These are phyloP conservation scores for Penicillium sp. DNA, from an alignment of 2,329 filamentous ascomycete species.

Conservation along the genomic window DNA sequence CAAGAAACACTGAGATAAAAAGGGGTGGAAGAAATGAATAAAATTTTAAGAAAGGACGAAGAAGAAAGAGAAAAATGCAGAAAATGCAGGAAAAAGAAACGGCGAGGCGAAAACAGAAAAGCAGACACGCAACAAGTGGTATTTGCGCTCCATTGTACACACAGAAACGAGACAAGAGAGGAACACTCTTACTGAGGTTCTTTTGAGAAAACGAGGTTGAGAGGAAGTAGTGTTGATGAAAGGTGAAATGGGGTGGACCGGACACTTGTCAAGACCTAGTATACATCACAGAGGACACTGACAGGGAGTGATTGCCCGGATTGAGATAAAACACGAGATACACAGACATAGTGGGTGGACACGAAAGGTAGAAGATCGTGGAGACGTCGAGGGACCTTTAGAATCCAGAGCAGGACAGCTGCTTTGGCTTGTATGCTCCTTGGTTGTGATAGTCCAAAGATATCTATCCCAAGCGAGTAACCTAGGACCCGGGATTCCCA, in stretches of 20 bases:
- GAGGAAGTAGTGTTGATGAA: neutral
- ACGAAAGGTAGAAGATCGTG: neutral
- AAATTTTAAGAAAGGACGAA: conserved; percentile 10
- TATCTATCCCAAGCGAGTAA: neutral
- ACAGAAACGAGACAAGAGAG: conserved; percentile 21
- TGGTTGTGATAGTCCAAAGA: neutral
- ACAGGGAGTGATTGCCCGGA: neutral
- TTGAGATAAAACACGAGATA: neutral
- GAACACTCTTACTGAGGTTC: neutral
- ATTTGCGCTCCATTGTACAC: conserved; percentile 46
- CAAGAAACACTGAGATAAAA: conserved; percentile 10
- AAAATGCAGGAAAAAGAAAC: conserved; percentile 15
- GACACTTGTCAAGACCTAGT: neutral
- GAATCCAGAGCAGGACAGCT: neutral
- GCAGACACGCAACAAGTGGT: conserved; percentile 33
- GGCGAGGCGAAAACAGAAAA: conserved; percentile 14
- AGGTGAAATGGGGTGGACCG: neutral
- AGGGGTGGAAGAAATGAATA: conserved; percentile 10
- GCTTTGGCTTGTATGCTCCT: neutral
- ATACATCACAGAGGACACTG: neutral
- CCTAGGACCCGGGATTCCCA: neutral
- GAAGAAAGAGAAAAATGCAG: conserved; percentile 15
- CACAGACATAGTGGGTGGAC: neutral
- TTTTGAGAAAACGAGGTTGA: neutral
- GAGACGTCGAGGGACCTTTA: neutral